These are phyloP conservation scores for Pythium monospermum DNA, from an alignment of 352 stramenopile genomes.

Conservation along the genomic window DNA sequence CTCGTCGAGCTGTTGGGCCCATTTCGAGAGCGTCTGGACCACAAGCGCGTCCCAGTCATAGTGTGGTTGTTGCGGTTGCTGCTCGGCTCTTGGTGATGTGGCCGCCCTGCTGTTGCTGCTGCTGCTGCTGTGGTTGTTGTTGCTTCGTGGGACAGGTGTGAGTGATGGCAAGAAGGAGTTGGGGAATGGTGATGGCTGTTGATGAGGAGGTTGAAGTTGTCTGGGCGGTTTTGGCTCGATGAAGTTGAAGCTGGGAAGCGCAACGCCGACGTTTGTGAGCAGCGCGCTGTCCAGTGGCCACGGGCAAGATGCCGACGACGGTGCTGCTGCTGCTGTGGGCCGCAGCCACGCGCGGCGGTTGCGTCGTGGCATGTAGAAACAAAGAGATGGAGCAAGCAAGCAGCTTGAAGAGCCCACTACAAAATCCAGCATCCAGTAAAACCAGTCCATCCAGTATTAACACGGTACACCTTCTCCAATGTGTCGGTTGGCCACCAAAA, in stretches of 20 bases:
- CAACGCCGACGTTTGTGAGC: constrained; percentile 25
- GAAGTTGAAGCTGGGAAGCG: constrained; percentile 63
- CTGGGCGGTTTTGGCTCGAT: constrained; percentile 30
- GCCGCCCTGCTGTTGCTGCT: background rate
- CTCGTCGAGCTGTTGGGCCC: constrained; percentile 9
- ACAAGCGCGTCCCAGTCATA: constrained; percentile 17
- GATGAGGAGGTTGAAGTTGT: too few relatives aligned
- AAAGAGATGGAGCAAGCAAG: background rate
- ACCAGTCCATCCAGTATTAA: too few relatives aligned
- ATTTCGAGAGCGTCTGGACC: constrained; percentile 15
- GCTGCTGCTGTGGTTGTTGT: background rate
- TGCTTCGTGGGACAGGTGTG: background rate
- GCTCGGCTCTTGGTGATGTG: too few relatives aligned
- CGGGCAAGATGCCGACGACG: too few relatives aligned
- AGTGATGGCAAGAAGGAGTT: constrained; percentile 3
- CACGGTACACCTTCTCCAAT: too few relatives aligned
- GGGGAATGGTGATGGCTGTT: background rate
- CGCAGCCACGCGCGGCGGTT: constrained; percentile 13
- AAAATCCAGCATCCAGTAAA: background rate
- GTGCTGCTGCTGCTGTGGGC: too few relatives aligned
- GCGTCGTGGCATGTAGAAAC: constrained; percentile 1
- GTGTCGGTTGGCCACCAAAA: too few relatives aligned
- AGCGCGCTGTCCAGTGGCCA: constrained; percentile 12
- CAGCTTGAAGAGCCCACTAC: background rate
- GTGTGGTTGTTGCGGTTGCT: too few relatives aligned